Evolutionary conservation across 1,284 basidiomycete species (phyloP), one percentile per base, ranked within the genome.

Genomic region (Neolentinus lepideus): DNA sequence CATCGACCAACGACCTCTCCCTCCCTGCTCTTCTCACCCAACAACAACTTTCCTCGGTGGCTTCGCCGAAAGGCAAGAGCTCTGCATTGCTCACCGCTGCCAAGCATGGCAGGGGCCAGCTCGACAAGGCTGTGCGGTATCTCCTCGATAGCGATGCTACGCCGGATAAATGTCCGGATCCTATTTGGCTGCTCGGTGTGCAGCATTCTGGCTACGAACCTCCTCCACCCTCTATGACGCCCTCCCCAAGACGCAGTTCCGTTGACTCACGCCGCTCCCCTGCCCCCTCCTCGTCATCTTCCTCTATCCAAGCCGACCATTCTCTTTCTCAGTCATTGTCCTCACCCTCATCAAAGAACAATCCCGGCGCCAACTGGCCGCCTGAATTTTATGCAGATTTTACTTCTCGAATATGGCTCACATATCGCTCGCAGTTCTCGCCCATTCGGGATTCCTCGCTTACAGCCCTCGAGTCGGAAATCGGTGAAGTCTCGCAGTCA

Each of bases 341-440:
- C n/a, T n/a, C 72, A 71, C 43, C 66, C 67, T 6, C 60, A 69
- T 2, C 66, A 69, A 1, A 61, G 59, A 75, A 77, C 69, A 62
- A 82, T 58, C 76, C 77, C 1, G 71, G 73, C 1, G 74, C 75
- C 19, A 67, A 81, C 57, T 92, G 90, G 89, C 90, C 92, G 0
- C 79, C 84, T 2, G 77, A 81, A 53, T 97, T 97, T 68, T 93
- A 94, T 66, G 76, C 83, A n/a, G 94, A 97, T 71, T 97, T 95
- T 69, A 85, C 85, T 1, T 91, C 90, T 0, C 78, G 89, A 9
- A 78, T 97, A 57, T 96, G 93, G 89, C 79, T 94, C 54, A 96
- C 94, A 0, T 98, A 97, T 70, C 88, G 94, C n/a, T 86, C 84
- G 1, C 88, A 94, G 54, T 96, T 95, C 61, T 74, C 83, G 1